Percentiles rank a stretch among this genome's conserved stretches.
Evolutionary conservation across 179 eudicot species (phyloP).

Genomic region (Drosera spatulata): DNA sequence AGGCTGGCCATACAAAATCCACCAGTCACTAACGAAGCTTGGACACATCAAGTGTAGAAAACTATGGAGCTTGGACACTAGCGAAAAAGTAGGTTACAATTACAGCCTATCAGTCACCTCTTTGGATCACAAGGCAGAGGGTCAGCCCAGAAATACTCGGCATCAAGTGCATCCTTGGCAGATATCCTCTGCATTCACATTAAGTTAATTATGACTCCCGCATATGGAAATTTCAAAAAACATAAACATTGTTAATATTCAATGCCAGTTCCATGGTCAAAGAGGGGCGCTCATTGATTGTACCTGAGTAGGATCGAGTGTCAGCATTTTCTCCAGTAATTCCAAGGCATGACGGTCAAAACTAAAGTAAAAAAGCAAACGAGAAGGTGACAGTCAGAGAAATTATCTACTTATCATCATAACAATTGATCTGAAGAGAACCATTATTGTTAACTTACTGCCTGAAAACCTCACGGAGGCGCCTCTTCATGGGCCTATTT

Average conservation of each 20-base stretch:
- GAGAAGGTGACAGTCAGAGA: neutral
- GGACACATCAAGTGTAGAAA: neutral
- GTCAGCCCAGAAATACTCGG: constrained; percentile 90
- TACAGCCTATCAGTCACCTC: constrained; percentile 28
- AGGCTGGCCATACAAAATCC: constrained; percentile 26
- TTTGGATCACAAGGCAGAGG: constrained; percentile 96
- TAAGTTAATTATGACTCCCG: too few species aligned
- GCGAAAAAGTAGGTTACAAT: neutral
- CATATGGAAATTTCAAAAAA: neutral
- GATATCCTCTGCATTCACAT: constrained; percentile 54
- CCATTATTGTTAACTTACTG: constrained; percentile 37
- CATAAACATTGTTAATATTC: neutral
- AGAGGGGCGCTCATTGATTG: neutral
- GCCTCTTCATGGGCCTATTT: constrained; percentile 62
- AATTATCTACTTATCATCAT: neutral
- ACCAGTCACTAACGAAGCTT: neutral
- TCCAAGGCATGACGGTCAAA: constrained; percentile 93
- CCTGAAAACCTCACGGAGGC: constrained; percentile 72
- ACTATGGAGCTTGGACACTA: neutral
- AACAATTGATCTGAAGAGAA: neutral
- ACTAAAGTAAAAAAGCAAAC: constrained; percentile 20
- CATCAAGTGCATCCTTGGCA: constrained; percentile 91
- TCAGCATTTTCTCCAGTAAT: constrained; percentile 76
- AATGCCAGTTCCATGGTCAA: neutral
- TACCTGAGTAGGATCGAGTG: constrained; percentile 93